These are phyloP conservation scores for Artemisia annua DNA, from an alignment of 129 eudicot species.

Conservation along the genomic window DNA sequence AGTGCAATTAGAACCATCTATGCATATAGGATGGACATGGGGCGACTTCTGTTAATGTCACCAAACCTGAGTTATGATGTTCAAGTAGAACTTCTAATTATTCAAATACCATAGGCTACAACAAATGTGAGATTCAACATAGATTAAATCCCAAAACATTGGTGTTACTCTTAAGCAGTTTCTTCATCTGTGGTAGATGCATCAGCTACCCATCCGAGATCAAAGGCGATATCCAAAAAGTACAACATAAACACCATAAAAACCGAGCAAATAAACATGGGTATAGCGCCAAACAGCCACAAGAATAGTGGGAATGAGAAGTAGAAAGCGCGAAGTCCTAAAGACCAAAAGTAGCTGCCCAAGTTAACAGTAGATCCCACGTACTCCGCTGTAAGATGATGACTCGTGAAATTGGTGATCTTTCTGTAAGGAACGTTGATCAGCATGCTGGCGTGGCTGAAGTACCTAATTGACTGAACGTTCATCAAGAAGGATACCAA, in stretches of 20 bases:
- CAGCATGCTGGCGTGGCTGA: constrained; percentile 81
- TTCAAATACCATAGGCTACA: background rate
- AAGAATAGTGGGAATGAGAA: constrained; percentile 74
- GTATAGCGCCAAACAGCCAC: constrained; percentile 83
- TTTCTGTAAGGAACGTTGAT: constrained; percentile 68
- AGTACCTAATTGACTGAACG: constrained; percentile 80
- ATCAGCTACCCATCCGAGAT: constrained; percentile 38
- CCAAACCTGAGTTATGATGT: background rate
- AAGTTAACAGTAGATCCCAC: constrained; percentile 57
- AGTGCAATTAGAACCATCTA: too few species aligned
- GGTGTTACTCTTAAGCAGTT: background rate
- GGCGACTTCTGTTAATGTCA: too few species aligned
- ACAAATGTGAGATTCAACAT: constrained; percentile 18
- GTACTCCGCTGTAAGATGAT: constrained; percentile 48
- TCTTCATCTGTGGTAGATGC: constrained; percentile 12
- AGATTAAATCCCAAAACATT: constrained; percentile 16
- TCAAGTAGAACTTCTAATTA: background rate
- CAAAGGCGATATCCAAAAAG: constrained; percentile 55
- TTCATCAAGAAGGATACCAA: constrained; percentile 67
- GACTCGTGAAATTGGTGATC: constrained; percentile 26
- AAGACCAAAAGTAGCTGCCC: constrained; percentile 84
- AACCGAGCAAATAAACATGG: constrained; percentile 62
- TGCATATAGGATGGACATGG: too few species aligned
- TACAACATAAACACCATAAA: constrained; percentile 57
- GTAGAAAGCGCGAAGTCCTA: constrained; percentile 73